Evolutionary conservation across 768 basidiomycete genomes (phyloP), one percentile per base, ranked within the genome.

Genomic region (Tulasnella sp.): DNA sequence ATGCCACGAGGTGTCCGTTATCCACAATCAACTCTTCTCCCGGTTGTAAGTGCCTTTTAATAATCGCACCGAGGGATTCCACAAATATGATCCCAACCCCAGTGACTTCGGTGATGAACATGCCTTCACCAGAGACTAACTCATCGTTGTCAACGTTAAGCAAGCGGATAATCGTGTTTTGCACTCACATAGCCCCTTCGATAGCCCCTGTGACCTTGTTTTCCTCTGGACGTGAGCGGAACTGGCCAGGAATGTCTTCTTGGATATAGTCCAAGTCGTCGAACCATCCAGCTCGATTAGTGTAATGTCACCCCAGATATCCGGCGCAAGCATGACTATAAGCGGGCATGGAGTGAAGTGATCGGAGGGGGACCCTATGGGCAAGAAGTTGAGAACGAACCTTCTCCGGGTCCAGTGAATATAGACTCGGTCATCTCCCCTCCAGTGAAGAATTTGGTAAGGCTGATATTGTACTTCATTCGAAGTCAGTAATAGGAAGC

Each of bases 1-100:
- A 70, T 11, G 69, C 69, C 25, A 70, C 69, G 31, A 69, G 67
- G 36, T 70, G 69, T 12, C 69, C 66, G 61, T 69, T 68, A 51
- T 69, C 68, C 25, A 70, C 68, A 37, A 70, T 65, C 67, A 65
- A 69, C 42, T 70, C 65, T 49, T 70, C 68, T 15, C 66, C 65
- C 1, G 60, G 61, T 27, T 62, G 62, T 14, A 70, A 62, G 15
- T 65, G 57, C 25, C 66, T 59, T 42, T 65, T 60, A 41, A 68
- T 57, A 55, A 70, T 66, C 23, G 68, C 68, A 15, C 69, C 69
- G 36, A 70, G 39, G 34, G 64, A 65, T 32, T 66, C 65, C 37
- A 69, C 66, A 60, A 67, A 70, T 43, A 69, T 57, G 42, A 69
- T 54, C 17, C 68, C 68, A 3, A 45, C 52, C 29, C 69, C 69